These are phyloP conservation scores for Xerocomus spinulosus DNA, from an alignment of 768 basidiomycete genomes.

Conservation along the genomic window DNA sequence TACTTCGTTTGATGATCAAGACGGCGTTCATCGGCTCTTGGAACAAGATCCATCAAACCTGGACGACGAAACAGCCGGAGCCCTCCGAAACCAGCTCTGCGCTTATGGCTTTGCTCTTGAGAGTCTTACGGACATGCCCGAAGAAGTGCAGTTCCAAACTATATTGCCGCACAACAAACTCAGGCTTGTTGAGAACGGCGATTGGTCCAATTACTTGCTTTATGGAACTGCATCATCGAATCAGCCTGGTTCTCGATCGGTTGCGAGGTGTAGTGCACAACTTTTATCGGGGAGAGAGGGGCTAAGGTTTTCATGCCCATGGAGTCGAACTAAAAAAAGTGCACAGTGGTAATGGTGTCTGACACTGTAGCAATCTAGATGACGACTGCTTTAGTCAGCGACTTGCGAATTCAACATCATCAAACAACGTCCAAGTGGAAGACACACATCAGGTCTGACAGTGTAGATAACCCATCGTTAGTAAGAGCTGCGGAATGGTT, in stretches of 20 bases:
- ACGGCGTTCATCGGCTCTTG: not conserved
- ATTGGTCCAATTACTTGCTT: not conserved
- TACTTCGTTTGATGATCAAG: not conserved
- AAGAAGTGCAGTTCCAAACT: not conserved
- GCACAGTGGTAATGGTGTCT: no score
- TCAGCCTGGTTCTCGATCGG: not conserved
- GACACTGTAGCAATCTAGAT: no score
- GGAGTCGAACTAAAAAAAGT: no score
- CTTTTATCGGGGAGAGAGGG: not conserved
- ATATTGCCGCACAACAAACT: not conserved
- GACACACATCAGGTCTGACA: no score
- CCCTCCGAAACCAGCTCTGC: not conserved
- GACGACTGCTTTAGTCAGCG: no score
- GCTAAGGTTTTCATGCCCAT: not conserved
- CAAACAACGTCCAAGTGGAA: no score
- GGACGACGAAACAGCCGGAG: not conserved
- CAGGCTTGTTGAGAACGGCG: not conserved
- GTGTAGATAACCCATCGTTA: no score
- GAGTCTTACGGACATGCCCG: not conserved
- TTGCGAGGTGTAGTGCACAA: not conserved
- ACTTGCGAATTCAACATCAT: no score
- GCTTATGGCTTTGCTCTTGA: not conserved
- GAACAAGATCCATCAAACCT: not conserved
- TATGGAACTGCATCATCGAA: not conserved
- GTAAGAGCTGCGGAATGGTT: no score